Evolutionary conservation across 2,329 filamentous ascomycete genomes (phyloP).

Genomic region (Trichoderma brevicompactum): DNA sequence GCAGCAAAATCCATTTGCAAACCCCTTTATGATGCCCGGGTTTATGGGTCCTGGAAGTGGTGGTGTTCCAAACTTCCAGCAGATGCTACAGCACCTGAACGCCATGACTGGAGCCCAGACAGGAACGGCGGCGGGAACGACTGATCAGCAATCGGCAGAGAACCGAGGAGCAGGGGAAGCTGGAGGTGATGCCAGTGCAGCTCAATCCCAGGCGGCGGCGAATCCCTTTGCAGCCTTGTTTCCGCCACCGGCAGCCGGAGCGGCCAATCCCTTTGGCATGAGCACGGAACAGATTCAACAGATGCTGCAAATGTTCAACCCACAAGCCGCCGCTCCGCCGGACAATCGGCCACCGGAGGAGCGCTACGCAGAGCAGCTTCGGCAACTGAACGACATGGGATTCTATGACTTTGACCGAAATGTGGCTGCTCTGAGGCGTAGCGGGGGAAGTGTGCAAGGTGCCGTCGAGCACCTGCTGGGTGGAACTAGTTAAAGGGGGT

Average conservation of each 20-base stretch:
- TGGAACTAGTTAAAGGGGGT: conserved; percentile 33
- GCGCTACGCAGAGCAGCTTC: conserved; percentile 84
- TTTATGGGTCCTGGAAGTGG: conserved; percentile 33
- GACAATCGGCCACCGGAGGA: conserved; percentile 94
- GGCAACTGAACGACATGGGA: conserved; percentile 97
- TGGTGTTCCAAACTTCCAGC: conserved; percentile 34
- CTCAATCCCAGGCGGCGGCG: conserved; percentile 42
- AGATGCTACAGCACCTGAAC: conserved; percentile 38
- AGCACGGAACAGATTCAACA: conserved; percentile 61
- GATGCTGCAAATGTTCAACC: conserved; percentile 55
- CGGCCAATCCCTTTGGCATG: conserved; percentile 50
- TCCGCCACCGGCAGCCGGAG: conserved; percentile 37
- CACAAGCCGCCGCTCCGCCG: conserved; percentile 54
- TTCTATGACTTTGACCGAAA: conserved; percentile 98
- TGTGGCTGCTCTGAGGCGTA: conserved; percentile 81
- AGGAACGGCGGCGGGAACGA: conserved; percentile 33
- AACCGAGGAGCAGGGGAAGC: conserved; percentile 32
- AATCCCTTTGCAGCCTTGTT: conserved; percentile 75
- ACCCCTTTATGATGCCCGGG: conserved; percentile 40
- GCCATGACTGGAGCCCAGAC: conserved; percentile 33
- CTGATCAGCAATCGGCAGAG: conserved; percentile 35
- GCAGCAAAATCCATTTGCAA: conserved; percentile 50
- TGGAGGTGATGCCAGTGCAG: conserved; percentile 28
- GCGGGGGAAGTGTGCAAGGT: conserved; percentile 92
- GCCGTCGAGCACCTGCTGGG: conserved; percentile 76